Evolutionary conservation across 345 rosid species (phyloP).

Genomic region (Boechera retrofracta): DNA sequence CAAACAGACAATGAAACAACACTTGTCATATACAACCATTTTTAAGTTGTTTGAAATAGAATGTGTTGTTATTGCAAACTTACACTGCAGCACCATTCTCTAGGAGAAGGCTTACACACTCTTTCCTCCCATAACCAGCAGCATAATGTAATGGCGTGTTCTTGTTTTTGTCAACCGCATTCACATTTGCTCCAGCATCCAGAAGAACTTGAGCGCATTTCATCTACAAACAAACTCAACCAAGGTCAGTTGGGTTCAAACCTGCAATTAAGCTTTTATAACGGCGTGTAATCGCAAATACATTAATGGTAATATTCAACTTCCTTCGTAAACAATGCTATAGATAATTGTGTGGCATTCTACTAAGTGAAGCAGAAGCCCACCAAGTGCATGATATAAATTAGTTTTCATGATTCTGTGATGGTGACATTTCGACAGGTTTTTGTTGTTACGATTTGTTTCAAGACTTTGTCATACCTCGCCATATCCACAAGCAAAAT

Average conservation of each 20-base stretch:
- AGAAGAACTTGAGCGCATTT: conserved; percentile 85
- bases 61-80: conserved; percentile 44
- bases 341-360: background rate
- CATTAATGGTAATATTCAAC: background rate
- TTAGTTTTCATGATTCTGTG: background rate
- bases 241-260: background rate
- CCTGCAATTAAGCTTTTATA: conserved; percentile 3
- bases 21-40: background rate
- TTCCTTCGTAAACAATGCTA: background rate
- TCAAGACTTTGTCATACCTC: conserved; percentile 62
- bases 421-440: background rate
- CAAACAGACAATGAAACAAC: conserved; percentile 8
- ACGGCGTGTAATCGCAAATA: background rate
- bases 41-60: background rate
- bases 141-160: conserved; percentile 95
- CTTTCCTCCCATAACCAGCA: conserved; percentile 95
- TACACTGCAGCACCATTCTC: conserved; percentile 97
- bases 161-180: conserved; percentile 91
- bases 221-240: conserved; percentile 50
- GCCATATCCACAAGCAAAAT: conserved; percentile 98
- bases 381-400: background rate
- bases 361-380: conserved; percentile 11
- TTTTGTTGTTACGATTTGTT: background rate
- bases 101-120: conserved; percentile 84
- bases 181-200: conserved; percentile 84